Evolutionary conservation across 345 rosid species (phyloP), one percentile per base, ranked within the genome.

Genomic region (Linum trigynum): DNA sequence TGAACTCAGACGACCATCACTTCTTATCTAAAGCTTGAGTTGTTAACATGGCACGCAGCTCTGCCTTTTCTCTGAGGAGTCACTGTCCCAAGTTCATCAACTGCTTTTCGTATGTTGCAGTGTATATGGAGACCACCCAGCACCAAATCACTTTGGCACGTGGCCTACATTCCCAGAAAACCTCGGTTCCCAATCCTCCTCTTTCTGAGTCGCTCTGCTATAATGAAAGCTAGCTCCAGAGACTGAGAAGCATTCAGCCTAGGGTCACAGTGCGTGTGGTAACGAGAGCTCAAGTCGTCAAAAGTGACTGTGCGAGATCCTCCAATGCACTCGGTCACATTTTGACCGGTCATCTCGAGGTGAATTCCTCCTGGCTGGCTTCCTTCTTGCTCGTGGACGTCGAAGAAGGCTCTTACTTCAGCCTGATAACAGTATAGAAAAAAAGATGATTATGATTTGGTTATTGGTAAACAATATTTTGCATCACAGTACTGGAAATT

Each of bases 191-290:
- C 63, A 1, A 73, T 51, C 76, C 76, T 73, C 4, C 61, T 68
- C 38, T 55, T 68, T 43, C 72, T 64, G 2, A 73, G 69, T 16
- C 76, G 32, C 69, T 73, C 72, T 16, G 76, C 72, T 3, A 73
- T 64, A 65, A 64, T 68, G 59, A 73, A 73, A 12, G 76, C 57
- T 0, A 73, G 69, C 66, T 73, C 76, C 14, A 73, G 72, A 35
- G 76, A 68, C 16, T 73, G 72, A n/a, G 72, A 73, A 41, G 76
- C 69, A 35, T 73, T 73, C 57, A 73, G 76, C 72, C 76, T 68
- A 0, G 72, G 76, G 58, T 73, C 76, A 38, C 76, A 68, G 38
- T 73, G 72, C 2, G 76, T 73, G 66, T 73, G 72, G 61, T 73
- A 73, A 62, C 72, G 72, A 4, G 72, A 73, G 16, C 72, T 57